These are phyloP conservation scores for Nicotiana tomentosiformis DNA, from an alignment of 257 asterid species.

Conservation along the genomic window DNA sequence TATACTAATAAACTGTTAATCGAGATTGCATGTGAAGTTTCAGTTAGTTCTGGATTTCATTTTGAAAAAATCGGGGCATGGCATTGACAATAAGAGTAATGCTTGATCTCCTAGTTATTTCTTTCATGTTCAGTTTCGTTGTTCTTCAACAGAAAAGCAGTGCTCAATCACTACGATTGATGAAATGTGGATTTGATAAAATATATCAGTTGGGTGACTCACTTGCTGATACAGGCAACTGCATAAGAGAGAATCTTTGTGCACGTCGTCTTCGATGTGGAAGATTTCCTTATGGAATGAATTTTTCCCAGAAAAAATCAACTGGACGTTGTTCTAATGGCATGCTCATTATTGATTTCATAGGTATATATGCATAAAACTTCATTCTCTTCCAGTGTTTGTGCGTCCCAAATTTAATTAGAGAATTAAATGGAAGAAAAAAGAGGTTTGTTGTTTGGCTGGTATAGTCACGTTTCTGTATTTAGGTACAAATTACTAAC, in stretches of 20 bases:
- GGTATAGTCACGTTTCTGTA: no score
- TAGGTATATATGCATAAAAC: not conserved
- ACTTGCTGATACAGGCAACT: conserved; percentile 20
- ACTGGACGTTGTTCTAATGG: conserved; percentile 22
- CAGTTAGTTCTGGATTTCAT: no score
- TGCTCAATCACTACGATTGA: not conserved
- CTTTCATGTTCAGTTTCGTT: no score
- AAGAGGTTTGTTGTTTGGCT: no score
- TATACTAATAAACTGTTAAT: no score
- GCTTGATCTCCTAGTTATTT: no score
- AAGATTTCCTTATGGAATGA: conserved; percentile 13
- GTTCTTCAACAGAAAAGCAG: not conserved
- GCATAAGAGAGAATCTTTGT: not conserved
- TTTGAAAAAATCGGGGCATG: no score
- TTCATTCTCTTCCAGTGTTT: not conserved
- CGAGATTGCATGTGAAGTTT: no score
- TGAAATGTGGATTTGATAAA: conserved; percentile 9
- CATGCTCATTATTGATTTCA: conserved; percentile 14
- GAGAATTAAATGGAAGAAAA: no score
- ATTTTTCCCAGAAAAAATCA: not conserved
- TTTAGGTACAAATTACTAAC: no score
- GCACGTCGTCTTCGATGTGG: not conserved
- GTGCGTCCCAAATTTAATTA: no score
- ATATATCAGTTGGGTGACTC: conserved; percentile 24
- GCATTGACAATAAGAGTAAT: no score